Base-by-base conservation (phyloP, 1,139 yeast species). In the Kurtzmaniella quercitrusa region DNA sequence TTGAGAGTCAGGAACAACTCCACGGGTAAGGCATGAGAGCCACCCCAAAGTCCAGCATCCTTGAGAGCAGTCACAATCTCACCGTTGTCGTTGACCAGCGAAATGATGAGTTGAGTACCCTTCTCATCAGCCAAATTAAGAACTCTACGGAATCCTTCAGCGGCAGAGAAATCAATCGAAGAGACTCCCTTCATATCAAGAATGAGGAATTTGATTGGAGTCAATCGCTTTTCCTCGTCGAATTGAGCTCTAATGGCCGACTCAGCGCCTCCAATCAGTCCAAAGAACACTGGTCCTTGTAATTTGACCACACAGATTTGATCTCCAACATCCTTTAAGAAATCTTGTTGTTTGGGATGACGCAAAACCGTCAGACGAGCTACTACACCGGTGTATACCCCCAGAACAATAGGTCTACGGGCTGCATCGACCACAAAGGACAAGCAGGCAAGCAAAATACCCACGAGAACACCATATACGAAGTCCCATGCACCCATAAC, bases 401-500 rank as follows among this genome's bases (percentile, higher is more conserved):
- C 94, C 50, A 81, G 78, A 14, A 93, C 81, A 8, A 94, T 91
- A 21, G 94, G 88, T 24, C 84, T 77, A 39, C 89, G 79, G 2
- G 96, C 91, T 10, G 96, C 95, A 53, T 88, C 95, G 41, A 91
- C 85, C 16, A 93, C 90, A 68, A 90, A 93, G 24, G 94, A 86
- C 52, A 90, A 79, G 61, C 97, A 91, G 0, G 98, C 98, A 46
- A 93, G 72, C 39, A 93, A 70, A 37, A 93, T 86, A 46, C 98
- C 98, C 21, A 86, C 91, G 45, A 93, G 70, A 37, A 93, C 89
- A 44, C 98, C 98, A 52, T 82, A 77, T 7, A 93, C 98, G 63
- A 93, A 93, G 64, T 93, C 98, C 76, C 88, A 85, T 1, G 86
- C 84, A 3, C 98, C 98, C 98, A 94, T 93, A 0, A 93, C 85